Conservation (phyloP, 1,139 yeast genomes). For the Arxiozyma bovina region DNA sequence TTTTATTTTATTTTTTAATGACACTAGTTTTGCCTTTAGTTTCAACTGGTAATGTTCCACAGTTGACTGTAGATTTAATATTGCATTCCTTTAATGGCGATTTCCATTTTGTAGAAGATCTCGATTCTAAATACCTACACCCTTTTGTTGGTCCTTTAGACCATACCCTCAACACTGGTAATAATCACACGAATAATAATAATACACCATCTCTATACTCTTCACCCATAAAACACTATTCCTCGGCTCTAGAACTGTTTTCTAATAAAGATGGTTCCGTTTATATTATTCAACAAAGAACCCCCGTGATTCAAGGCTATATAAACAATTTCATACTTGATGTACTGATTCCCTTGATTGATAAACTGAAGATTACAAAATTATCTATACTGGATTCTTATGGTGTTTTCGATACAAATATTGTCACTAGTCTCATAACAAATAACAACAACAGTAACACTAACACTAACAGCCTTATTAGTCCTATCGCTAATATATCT, state of each 20-base stretch:
- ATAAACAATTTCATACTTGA: constrained; percentile 44
- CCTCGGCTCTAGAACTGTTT: constrained; percentile 55
- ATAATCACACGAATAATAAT: too few relatives aligned
- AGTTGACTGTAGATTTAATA: constrained; percentile 65
- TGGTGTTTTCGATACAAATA: constrained; percentile 44
- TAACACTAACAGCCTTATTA: not conserved
- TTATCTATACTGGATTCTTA: constrained; percentile 61
- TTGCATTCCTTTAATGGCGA: constrained; percentile 46
- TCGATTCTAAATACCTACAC: constrained; percentile 55
- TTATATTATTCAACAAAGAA: constrained; percentile 66
- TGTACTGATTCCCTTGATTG: constrained; percentile 45
- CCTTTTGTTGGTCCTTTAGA: constrained; percentile 85
- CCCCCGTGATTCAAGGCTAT: constrained; percentile 71
- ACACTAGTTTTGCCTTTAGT: constrained; percentile 63
- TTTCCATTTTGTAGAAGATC: constrained; percentile 42
- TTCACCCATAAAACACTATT: constrained; percentile 28
- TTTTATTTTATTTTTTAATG: not conserved
- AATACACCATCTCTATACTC: constrained; percentile 9
- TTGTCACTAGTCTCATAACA: constrained; percentile 4
- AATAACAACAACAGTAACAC: not conserved
- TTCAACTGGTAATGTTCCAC: constrained; percentile 86
- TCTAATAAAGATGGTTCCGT: constrained; percentile 35
- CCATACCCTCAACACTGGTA: constrained; percentile 19
- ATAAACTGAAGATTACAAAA: constrained; percentile 35
- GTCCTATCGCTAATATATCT: constrained; percentile 10